These are phyloP conservation scores for Mikania micrantha DNA, from an alignment of 129 eudicot species.

Conservation along the genomic window DNA sequence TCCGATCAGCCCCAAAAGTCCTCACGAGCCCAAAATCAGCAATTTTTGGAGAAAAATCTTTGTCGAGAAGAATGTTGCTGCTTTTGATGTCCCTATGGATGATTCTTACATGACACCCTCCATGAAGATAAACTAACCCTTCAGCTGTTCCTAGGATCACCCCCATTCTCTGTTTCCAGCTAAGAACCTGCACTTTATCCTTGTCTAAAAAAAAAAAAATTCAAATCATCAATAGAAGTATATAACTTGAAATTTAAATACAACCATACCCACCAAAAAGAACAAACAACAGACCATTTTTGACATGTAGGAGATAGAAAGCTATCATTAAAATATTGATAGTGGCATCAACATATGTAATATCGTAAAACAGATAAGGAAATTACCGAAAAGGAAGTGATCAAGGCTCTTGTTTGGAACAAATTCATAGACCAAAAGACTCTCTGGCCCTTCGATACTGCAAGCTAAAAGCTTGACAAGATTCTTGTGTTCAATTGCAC, in stretches of 20 bases:
- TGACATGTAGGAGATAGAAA: no score
- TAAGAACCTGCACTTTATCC: conserved; percentile 36
- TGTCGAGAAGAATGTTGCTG: conserved; percentile 76
- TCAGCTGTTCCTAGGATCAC: conserved; percentile 75
- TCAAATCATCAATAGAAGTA: no score
- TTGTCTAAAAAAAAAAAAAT: conserved; percentile 39
- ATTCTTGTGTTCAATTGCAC: conserved; percentile 73
- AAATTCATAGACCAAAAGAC: conserved; percentile 71
- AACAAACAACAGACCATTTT: no score
- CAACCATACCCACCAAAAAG: no score
- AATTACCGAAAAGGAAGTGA: conserved; percentile 53
- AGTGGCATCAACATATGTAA: no score
- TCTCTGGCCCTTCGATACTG: conserved; percentile 86
- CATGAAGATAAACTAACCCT: conserved; percentile 67
- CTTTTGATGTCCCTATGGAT: conserved; percentile 79
- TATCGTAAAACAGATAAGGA: not conserved
- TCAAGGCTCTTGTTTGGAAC: conserved; percentile 78
- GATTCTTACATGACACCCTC: conserved; percentile 51
- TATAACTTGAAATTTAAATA: no score
- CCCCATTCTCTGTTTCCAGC: conserved; percentile 57
- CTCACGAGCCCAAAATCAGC: conserved; percentile 86
- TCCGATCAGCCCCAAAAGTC: conserved; percentile 54
- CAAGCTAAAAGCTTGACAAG: conserved; percentile 82
- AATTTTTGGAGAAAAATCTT: conserved; percentile 52
- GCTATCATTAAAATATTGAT: no score